phyloP scores from a whole-genome alignment of 306 rosid genomes.

The Biancaea sappan region DNA sequence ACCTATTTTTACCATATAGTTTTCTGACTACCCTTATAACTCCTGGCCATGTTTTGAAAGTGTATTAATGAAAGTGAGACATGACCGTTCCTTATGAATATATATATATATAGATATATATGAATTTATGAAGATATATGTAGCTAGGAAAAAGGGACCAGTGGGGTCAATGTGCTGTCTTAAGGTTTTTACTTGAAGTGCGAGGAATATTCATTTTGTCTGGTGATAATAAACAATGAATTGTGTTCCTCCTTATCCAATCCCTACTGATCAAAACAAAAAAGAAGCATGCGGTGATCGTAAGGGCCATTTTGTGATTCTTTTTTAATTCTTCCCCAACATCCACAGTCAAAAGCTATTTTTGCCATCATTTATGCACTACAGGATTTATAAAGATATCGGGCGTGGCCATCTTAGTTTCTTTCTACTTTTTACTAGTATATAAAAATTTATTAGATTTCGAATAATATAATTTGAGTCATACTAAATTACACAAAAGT shows the following conservation, averaged over 20 bases:
- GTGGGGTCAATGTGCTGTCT: slow-evolving; percentile 49
- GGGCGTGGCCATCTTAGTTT: slow-evolving; percentile 40
- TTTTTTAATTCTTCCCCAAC: slow-evolving; percentile 38
- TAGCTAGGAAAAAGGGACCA: slow-evolving; percentile 44
- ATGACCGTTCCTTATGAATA: slow-evolving; percentile 47
- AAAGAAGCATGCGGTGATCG: slow-evolving; percentile 31
- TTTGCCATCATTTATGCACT: slow-evolving; percentile 44
- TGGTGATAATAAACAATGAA: slow-evolving; percentile 45
- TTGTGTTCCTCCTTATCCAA: slow-evolving; percentile 66
- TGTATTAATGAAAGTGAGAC: slow-evolving; percentile 50
- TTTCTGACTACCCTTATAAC: slow-evolving; percentile 40
- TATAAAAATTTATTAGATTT: too few relatives aligned
- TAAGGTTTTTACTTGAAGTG: slow-evolving; percentile 36
- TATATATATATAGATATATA: slow-evolving; percentile 39
- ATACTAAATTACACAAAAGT: too few relatives aligned
- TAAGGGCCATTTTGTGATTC: slow-evolving; percentile 42
- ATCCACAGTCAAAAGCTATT: slow-evolving; percentile 47
- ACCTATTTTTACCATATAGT: slow-evolving; percentile 49
- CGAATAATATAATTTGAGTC: too few relatives aligned
- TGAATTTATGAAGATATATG: too few relatives aligned
- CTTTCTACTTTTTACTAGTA: too few relatives aligned
- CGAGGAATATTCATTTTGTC: slow-evolving; percentile 76
- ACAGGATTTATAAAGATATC: slow-evolving; percentile 42
- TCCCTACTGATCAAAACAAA: slow-evolving; percentile 30
- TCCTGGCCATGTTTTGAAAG: slow-evolving; percentile 48